Base-by-base conservation (phyloP, 2,329 filamentous ascomycete species). In the Trichoderma sp. region DNA sequence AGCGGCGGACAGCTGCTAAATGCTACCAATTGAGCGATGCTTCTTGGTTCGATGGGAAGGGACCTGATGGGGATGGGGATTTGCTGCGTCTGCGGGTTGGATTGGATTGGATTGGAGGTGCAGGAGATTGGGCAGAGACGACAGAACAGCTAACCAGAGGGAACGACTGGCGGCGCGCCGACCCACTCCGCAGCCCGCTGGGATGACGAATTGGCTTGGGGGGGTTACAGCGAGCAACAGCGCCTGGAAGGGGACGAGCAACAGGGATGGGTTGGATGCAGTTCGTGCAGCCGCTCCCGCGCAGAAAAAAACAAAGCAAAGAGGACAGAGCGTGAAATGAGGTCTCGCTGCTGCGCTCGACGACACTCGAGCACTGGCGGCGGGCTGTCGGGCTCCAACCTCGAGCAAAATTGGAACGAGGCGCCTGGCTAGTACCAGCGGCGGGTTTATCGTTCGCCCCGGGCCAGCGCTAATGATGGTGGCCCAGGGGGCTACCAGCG, bases 1-100 rank as follows among this genome's bases (percentile, higher is more conserved):
- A 66, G 54, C 66, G 69, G 51, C 55, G 51, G 39, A 52, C 65
- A 37, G 49, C 21, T 60, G 69, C 43, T 70, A 70, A 69, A 66
- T 66, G 69, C 66, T 70, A 70, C 60, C 66, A 65, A 70, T 70
- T 66, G 69, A 69, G 69, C 69, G 56, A 70, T 70, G 67, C 59
- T 68, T 51, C 43, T 32, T 56, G 59, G 37, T 10, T 68, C 59
- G 66, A 63, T n/a, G 49, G 66, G n/a, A 56, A 34, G 37, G 46
- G 30, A 43, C 30, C 39, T 43, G 68, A 56, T 34, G 68, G 34
- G 18, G 59, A 51, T 52, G 43, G 49, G 26, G 59, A 37, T 28
- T 43, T 64, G 46, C 34, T 51, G 60, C 49, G 43, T 39, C 63
- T 49, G 46, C 21, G n/a, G 67, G 58, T 43, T 49, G 26, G 67